Conservation (phyloP, 1,284 basidiomycete species). For the Ustilago sp. region DNA sequence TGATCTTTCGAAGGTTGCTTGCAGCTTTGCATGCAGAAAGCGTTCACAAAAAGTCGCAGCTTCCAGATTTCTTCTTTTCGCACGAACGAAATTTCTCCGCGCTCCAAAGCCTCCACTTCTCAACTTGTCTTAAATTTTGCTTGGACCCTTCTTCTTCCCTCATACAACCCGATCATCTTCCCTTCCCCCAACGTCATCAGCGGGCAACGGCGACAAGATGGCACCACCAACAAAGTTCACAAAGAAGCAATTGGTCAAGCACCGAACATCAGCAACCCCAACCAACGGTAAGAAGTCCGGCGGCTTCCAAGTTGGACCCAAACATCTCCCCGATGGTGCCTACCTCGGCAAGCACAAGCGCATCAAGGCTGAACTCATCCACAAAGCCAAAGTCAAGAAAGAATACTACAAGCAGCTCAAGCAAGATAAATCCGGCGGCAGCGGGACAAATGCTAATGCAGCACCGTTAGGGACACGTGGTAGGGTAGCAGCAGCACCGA, state of each 20-base stretch:
- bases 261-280: constrained; percentile 41
- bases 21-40: constrained; percentile 7
- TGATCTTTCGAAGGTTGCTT: not conserved
- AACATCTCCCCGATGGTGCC: constrained; percentile 63
- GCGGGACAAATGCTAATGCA: constrained; percentile 24
- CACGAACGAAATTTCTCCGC: constrained; percentile 11
- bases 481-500: constrained; percentile 4
- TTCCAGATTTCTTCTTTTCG: constrained; percentile 14
- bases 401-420: constrained; percentile 72
- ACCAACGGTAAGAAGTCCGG: constrained; percentile 36
- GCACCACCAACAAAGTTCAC: constrained; percentile 28
- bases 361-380: constrained; percentile 73
- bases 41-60: not conserved
- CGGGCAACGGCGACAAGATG: constrained; percentile 12
- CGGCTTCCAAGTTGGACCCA: constrained; percentile 66
- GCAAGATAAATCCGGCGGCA: constrained; percentile 67
- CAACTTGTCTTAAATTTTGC: not conserved
- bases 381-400: constrained; percentile 73
- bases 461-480: constrained; percentile 37
- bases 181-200: not conserved
- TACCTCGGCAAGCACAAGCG: constrained; percentile 71
- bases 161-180: not conserved
- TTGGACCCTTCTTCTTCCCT: constrained; percentile 1
- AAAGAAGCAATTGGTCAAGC: constrained; percentile 62
- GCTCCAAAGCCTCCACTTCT: not conserved